Base-by-base conservation (phyloP, 805 yeast species). In the Starmerella scarabaei region DNA sequence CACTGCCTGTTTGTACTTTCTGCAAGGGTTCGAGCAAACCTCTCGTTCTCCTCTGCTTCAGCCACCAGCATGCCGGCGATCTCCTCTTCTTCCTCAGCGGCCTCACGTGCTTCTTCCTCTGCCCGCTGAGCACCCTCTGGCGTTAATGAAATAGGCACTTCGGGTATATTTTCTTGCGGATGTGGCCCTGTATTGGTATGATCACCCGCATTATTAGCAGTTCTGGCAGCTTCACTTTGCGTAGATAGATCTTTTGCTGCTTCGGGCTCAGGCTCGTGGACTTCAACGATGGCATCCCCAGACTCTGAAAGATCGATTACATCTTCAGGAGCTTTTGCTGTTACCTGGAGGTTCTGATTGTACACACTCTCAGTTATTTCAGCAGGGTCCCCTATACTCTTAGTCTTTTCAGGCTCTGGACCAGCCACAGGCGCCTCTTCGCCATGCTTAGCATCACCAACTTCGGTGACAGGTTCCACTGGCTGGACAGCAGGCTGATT, bases 31-130 rank as follows among this genome's bases (percentile, higher is more conserved):
- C 60, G 58, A 11, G 72, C 71, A 51, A 88, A 82, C 12, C 70
- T 58, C 36, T 72, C 75, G 54, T 81, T 82, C 36, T 82, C 93
- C 29, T 63, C 65, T 36, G 75, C 82, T 56, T 91, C 98, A 32
- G 70, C 68, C 31, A 67, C 65, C 35, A 88, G 59, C 48, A 77
- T 79, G 26, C 72, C 67, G 2, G 70, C 68, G 3, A 84, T 56
- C 17, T 73, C 72, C 27, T 73, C 75, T 42, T 84, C 93, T 42
- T 86, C 96, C 15, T 76, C 77, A 39, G 81, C 64, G 24, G 62
- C 69, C 30, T 51, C 58, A 20, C 49, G 43, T 14, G 53, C 60
- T 8, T 60, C 61, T n/a, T 45, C 49, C 12, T 54, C 52, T 3
- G 59, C 57, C 17, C 55, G 43, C 21, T 50, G 54, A 27, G 41